Evolutionary conservation across 345 rosid genomes (phyloP), one percentile per base, ranked within the genome.

Genomic region (Bruguiera sexangula): DNA sequence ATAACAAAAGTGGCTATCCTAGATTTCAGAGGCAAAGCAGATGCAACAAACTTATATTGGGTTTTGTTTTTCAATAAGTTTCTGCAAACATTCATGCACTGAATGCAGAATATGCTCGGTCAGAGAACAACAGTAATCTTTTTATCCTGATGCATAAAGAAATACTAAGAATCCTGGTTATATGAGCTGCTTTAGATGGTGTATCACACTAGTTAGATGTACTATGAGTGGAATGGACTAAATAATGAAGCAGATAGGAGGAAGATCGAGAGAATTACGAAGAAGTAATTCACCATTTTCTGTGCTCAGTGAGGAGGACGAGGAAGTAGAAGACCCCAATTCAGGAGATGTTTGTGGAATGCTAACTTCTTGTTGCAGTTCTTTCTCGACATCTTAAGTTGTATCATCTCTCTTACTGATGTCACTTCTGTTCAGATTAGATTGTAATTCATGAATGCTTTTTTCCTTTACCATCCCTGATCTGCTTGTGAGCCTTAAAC

Each of bases 241-340:
- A 63, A 58, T 64, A 16, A 51, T 53, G 80, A 55, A 73, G 66
- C 65, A 50, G 39, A 75, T 31, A 5, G 78, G 64, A 57, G 83
- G 73, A 69, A 82, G 82, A 76, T 80, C 82, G 29, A 79, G 67
- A 7, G 79, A 75, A 64, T 65, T 77, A 78, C 84, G 82, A 8
- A 74, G 31, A 32, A 73, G 76, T 27, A 60, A 20, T 18, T 74
- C 77, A 29, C 43, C 63, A 48, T 22, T 63, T 61, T 73, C 74
- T 13, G 58, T 54, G 62, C 58, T 65, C 8, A 54, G 65, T 4
- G 66, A 66, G 61, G 66, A 6, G 11, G 75, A 34, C 8, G 6
- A 66, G 11, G 80, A 67, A 54, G 73, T 50, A 5, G 70, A 59
- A 8, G 78, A 59, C 18, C 57, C 69, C 20, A 22, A 43, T 55